phyloP scores from a whole-genome alignment of 1,139 yeast species.

The Debaryomyces psychrophilus region DNA sequence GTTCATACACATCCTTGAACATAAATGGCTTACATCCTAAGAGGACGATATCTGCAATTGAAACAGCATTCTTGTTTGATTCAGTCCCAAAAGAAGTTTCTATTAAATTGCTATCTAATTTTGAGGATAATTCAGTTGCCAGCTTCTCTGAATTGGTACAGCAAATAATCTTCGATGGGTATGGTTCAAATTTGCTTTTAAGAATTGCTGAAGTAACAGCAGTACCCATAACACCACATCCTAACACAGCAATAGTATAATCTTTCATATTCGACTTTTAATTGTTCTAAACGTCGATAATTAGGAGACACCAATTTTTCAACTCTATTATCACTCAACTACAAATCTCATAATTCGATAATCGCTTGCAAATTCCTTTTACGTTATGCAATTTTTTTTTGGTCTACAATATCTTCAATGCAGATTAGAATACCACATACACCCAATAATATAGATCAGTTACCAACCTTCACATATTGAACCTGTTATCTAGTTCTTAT shows the following conservation, averaged over 20 bases:
- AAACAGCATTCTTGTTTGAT: conserved; percentile 59
- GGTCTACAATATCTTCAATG: background rate
- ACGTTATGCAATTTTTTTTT: background rate
- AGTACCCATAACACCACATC: conserved; percentile 96
- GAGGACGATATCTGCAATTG: conserved; percentile 67
- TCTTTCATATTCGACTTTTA: conserved; percentile 33
- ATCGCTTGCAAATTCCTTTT: conserved; percentile 7
- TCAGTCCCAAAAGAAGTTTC: conserved; percentile 56
- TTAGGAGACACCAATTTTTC: background rate
- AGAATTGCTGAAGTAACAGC: conserved; percentile 87
- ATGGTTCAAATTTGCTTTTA: conserved; percentile 49
- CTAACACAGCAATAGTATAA: conserved; percentile 77
- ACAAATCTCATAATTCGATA: conserved; percentile 3
- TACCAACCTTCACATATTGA: background rate
- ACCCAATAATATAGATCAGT: background rate
- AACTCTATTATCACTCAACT: background rate
- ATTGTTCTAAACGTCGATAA: conserved; percentile 1
- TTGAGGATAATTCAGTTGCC: conserved; percentile 46
- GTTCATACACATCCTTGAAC: conserved; percentile 60
- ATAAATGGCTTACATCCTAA: conserved; percentile 87
- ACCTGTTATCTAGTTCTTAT: background rate
- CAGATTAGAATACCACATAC: background rate
- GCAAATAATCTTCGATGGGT: conserved; percentile 73
- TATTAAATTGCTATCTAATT: conserved; percentile 48
- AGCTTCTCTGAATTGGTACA: conserved; percentile 67